Evolutionary conservation across 2,329 filamentous ascomycete genomes (phyloP), one percentile per base, ranked within the genome.

Genomic region (Alternaria viburni): DNA sequence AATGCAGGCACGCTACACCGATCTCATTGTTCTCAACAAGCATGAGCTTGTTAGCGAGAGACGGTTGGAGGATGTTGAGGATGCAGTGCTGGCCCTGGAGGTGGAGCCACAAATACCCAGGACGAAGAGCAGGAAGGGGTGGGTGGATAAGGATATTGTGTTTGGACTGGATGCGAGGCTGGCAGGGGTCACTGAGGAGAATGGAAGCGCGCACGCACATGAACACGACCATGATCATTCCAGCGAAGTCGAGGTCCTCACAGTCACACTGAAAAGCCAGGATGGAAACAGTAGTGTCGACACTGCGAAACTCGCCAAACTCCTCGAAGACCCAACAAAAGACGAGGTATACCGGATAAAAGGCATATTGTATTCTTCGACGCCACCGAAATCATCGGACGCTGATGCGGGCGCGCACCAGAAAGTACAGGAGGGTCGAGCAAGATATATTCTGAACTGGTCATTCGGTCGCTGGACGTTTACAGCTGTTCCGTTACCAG

Each of bases 341-440:
- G 96, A 99, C 69, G 94, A 98, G 76, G 89, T 97, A 10, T 99
- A 98, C 81, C 89, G 96, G 59, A 98, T 99, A 79, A 99, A 99
- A 80, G 92, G 87, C 0, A 83, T 90, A 5, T 68, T 90, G 8
- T 84, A 84, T 78, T 46, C 80, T 66, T 64, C 81, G 1, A 81
- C 78, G 0, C 81, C 83, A 0, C 83, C 83, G 2, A 81, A 82
- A 51, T 84, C 85, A 4, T 86, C 84, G 15, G 81, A 81, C 13
- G 63, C 70, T 2, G 74, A 71, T 17, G 69, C 77, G 12, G 69
- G 66, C 10, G 70, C 79, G 7, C 69, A 75, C 13, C 69, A 74
- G 9, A 65, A 88, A 11, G 82, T 67, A 50, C 65, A 56, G 19
- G 65, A 60, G 7, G 80, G 79, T 2, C 74, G 79, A 19, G 79